Evolutionary conservation across 2,329 filamentous ascomycete genomes (phyloP).

Genomic region (Dryadomyces quercus-mongolicae): DNA sequence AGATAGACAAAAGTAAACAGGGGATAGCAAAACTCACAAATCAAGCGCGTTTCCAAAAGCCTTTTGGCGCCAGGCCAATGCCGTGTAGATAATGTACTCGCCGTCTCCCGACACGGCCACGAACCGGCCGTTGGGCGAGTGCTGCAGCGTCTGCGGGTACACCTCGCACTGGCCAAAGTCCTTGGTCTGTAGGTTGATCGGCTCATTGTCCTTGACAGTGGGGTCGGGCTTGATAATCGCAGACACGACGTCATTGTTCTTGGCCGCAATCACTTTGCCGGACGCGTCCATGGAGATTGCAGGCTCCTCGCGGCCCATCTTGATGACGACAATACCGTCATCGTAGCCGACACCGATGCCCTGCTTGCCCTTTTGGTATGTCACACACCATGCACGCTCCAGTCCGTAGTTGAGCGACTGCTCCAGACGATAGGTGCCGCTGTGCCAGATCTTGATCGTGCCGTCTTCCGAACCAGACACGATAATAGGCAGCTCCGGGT

Average conservation of each 20-base stretch:
- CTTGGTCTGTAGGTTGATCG: constrained; percentile 78
- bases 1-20: neutral
- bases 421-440: constrained; percentile 91
- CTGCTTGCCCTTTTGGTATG: constrained; percentile 89
- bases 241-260: constrained; percentile 89
- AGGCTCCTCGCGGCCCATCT: constrained; percentile 93
- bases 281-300: constrained; percentile 95
- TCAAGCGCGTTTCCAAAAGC: constrained; percentile 91
- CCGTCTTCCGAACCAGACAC: constrained; percentile 97
- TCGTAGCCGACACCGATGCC: constrained; percentile 94
- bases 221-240: constrained; percentile 90
- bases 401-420: constrained; percentile 93
- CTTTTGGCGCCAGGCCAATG: constrained; percentile 93
- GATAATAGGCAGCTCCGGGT: constrained; percentile 92
- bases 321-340: constrained; percentile 93
- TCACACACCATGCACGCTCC: constrained; percentile 94
- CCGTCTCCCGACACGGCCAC: constrained; percentile 88
- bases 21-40: constrained; percentile 33
- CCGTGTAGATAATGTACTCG: constrained; percentile 98
- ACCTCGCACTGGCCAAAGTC: constrained; percentile 94
- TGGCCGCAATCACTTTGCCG: constrained; percentile 92
- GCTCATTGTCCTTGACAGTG: constrained; percentile 74
- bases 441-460: constrained; percentile 96
- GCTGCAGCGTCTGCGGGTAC: constrained; percentile 85
- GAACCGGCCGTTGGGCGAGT: constrained; percentile 86